Conservation (phyloP, 1,284 basidiomycete genomes). For the Pseudozyma pruni region DNA sequence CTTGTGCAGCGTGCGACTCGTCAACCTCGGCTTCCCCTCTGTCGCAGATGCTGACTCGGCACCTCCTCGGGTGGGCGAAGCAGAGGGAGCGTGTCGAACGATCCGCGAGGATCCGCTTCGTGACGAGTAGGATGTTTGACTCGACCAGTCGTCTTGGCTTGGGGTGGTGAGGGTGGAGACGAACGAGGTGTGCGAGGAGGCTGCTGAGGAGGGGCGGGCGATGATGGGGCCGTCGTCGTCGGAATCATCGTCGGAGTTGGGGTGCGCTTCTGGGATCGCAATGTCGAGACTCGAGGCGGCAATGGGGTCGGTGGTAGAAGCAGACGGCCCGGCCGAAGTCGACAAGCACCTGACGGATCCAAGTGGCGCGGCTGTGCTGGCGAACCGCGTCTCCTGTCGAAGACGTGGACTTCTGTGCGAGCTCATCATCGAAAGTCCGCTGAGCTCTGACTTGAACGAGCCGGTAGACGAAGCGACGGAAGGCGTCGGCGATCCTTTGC, state of each 20-base stretch:
- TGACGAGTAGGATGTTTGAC: conserved; percentile 17
- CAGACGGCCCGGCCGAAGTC: conserved; percentile 1
- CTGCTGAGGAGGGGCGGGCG: conserved; percentile 34
- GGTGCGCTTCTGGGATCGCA: background rate
- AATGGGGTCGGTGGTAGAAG: background rate
- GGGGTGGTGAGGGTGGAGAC: conserved; percentile 25
- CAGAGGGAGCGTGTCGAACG: conserved; percentile 10
- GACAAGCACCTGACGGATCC: conserved; percentile 11
- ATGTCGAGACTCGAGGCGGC: too few species aligned
- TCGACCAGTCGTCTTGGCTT: conserved; percentile 25
- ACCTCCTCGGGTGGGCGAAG: background rate
- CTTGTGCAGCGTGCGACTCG: conserved; percentile 28
- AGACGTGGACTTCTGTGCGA: conserved; percentile 19
- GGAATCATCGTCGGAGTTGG: conserved; percentile 3
- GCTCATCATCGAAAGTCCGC: conserved; percentile 20
- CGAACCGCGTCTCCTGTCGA: conserved; percentile 14
- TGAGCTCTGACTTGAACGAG: conserved; percentile 34
- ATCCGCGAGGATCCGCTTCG: conserved; percentile 17
- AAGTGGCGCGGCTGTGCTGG: conserved; percentile 1
- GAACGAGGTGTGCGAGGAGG: conserved; percentile 29
- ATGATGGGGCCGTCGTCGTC: conserved; percentile 32
- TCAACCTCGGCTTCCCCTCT: conserved; percentile 10
- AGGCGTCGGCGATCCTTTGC: conserved; percentile 21
- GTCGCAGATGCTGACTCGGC: background rate
- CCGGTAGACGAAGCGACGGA: conserved; percentile 20